Evolutionary conservation across 208 protist genomes (phyloP).

Genomic region (Trypanosoma rangeli): DNA sequence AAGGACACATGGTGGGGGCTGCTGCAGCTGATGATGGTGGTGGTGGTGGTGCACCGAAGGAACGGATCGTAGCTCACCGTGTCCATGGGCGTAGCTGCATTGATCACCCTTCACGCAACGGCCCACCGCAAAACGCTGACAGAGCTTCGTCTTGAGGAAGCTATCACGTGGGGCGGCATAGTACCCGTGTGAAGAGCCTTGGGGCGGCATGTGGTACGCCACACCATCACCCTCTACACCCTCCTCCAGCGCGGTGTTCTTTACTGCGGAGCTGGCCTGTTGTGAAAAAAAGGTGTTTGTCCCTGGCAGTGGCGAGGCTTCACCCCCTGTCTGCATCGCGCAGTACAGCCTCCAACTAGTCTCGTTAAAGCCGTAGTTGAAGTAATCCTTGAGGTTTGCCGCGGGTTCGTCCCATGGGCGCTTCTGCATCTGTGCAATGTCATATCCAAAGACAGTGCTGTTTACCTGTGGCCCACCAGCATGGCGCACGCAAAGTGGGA

Average conservation of each 20-base stretch:
- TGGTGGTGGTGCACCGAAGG: constrained; percentile 19
- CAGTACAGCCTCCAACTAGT: constrained; percentile 86
- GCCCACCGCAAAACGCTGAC: constrained; percentile 73
- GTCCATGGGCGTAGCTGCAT: constrained; percentile 86
- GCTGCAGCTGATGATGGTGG: constrained; percentile 24
- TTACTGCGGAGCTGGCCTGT: constrained; percentile 30
- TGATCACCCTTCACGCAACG: constrained; percentile 58
- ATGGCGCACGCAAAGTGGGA: constrained; percentile 73
- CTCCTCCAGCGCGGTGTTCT: constrained; percentile 10
- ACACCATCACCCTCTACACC: constrained; percentile 7
- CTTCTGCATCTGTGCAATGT: constrained; percentile 77
- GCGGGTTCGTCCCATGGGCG: constrained; percentile 77
- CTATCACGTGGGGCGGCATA: constrained; percentile 16
- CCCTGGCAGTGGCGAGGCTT: constrained; percentile 53
- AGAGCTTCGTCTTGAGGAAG: constrained; percentile 68
- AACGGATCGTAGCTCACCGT: constrained; percentile 45
- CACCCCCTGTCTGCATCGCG: constrained; percentile 69
- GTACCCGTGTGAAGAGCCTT: constrained; percentile 17
- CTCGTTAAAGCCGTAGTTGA: constrained; percentile 92
- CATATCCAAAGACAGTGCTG: constrained; percentile 78
- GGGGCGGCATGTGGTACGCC: constrained; percentile 18
- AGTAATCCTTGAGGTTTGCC: constrained; percentile 86
- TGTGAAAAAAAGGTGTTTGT: constrained; percentile 61
- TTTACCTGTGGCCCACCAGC: constrained; percentile 56
- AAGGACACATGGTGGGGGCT: constrained; percentile 2